Percentiles rank a stretch among this genome's conserved stretches.
Evolutionary conservation across 1,284 basidiomycete species (phyloP).

Genomic region (Mycosarcoma maydis): DNA sequence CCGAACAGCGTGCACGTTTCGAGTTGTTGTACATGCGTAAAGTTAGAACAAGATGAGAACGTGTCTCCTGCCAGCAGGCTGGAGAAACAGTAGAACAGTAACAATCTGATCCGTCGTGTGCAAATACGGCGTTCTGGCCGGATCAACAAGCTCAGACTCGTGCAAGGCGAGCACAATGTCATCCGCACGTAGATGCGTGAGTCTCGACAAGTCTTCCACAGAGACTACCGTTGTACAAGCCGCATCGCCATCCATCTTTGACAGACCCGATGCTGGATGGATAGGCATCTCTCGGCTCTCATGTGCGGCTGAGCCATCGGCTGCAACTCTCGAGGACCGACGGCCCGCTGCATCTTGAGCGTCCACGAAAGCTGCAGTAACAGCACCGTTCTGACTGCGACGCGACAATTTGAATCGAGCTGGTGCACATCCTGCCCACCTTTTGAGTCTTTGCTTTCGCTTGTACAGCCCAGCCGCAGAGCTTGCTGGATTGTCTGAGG

Average conservation of each 20-base stretch:
- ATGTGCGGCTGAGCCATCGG: neutral
- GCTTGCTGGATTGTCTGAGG: conserved; percentile 14
- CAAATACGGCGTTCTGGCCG: conserved; percentile 50
- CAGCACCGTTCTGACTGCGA: neutral
- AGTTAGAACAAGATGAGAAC: too few relatives aligned
- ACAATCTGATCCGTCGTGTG: conserved; percentile 10
- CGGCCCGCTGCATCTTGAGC: conserved; percentile 10
- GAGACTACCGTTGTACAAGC: conserved; percentile 44
- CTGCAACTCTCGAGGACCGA: conserved; percentile 12
- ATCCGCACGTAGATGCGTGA: conserved; percentile 82
- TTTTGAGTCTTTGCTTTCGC: conserved; percentile 30
- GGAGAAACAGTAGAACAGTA: too few relatives aligned
- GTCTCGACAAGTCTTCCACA: conserved; percentile 74
- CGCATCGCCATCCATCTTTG: conserved; percentile 1
- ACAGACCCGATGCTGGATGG: conserved; percentile 28
- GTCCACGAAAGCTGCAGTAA: neutral
- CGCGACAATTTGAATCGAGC: neutral
- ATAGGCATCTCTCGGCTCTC: neutral
- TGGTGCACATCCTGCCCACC: conserved; percentile 24
- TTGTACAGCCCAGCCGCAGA: conserved; percentile 9
- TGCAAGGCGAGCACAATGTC: conserved; percentile 87
- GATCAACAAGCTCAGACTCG: conserved; percentile 80
- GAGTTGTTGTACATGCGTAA: too few relatives aligned
- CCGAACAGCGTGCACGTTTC: too few relatives aligned
- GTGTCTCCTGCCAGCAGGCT: too few relatives aligned